Conservation (phyloP, 352 stramenopile species). For the Thalassiosira exigua region DNA sequence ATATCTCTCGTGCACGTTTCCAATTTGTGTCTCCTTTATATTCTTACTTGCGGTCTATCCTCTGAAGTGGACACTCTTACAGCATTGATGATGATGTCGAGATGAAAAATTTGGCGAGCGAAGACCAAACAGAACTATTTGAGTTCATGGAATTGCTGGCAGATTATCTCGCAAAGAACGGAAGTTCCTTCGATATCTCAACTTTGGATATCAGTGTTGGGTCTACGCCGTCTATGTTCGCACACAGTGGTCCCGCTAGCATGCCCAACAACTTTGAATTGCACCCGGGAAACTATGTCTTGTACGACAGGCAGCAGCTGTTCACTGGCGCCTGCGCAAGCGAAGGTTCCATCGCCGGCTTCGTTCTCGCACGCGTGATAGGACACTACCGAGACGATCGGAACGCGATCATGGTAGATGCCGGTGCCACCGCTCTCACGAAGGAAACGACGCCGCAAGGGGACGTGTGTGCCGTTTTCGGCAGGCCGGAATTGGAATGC, state of each 20-base stretch:
- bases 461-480: conserved; percentile 32
- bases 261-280: conserved; percentile 41
- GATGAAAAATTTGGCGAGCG: conserved; percentile 29
- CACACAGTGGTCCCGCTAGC: conserved; percentile 18
- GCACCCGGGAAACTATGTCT: conserved; percentile 58
- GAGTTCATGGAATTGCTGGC: conserved; percentile 25
- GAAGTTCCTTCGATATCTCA: conserved; percentile 19
- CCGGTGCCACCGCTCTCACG: conserved; percentile 53
- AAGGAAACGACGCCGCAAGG: conserved; percentile 53
- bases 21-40: conserved; percentile 9
- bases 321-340: conserved; percentile 38
- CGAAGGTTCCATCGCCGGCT: conserved; percentile 29
- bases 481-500: conserved; percentile 43
- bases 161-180: conserved; percentile 6
- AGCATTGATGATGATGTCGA: conserved; percentile 20
- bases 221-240: conserved; percentile 45
- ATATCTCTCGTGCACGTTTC: not conserved
- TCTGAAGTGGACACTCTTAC: conserved; percentile 46
- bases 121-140: conserved; percentile 27
- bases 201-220: conserved; percentile 47
- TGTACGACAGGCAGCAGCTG: conserved; percentile 56
- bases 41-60: not conserved
- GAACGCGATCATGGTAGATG: conserved; percentile 59
- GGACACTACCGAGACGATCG: conserved; percentile 49
- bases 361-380: conserved; percentile 48